phyloP scores from a whole-genome alignment of 192 early-diverging fungal genomes.

The Mycoemilia scoparia region DNA sequence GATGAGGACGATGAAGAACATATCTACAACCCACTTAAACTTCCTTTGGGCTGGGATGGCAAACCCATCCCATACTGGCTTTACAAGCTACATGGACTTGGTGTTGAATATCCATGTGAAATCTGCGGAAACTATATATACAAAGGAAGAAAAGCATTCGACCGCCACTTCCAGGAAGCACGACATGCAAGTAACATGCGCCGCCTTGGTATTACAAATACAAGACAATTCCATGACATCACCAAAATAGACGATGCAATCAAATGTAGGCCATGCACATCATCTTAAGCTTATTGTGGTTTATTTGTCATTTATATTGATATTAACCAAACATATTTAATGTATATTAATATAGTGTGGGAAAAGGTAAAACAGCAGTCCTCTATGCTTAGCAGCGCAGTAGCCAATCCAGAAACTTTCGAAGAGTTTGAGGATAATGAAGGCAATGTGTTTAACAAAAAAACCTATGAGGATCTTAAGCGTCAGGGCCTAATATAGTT shows the following conservation, averaged over 20 bases:
- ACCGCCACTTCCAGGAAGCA: slow-evolving; percentile 89
- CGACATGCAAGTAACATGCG: slow-evolving; percentile 90
- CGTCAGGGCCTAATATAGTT: slow-evolving; percentile 63
- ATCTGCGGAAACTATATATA: slow-evolving; percentile 91
- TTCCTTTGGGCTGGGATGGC: slow-evolving; percentile 93
- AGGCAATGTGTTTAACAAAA: slow-evolving; percentile 76
- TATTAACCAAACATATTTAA: neutral
- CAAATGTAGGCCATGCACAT: no score
- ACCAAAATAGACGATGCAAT: slow-evolving; percentile 73
- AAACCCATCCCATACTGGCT: slow-evolving; percentile 99
- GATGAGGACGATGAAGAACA: slow-evolving; percentile 70
- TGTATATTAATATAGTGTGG: no score
- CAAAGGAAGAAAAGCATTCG: slow-evolving; percentile 91
- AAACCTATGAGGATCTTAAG: slow-evolving; percentile 70
- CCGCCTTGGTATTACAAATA: slow-evolving; percentile 75
- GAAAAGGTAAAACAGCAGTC: slow-evolving; percentile 57
- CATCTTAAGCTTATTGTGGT: neutral
- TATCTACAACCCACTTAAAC: slow-evolving; percentile 90
- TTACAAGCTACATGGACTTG: slow-evolving; percentile 91
- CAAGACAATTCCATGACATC: slow-evolving; percentile 79
- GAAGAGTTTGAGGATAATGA: slow-evolving; percentile 80
- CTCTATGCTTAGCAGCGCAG: slow-evolving; percentile 42
- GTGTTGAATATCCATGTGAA: slow-evolving; percentile 87
- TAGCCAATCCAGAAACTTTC: slow-evolving; percentile 57
- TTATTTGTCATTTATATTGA: neutral